Percentiles rank a stretch among this genome's conserved stretches.
Evolutionary conservation across 192 early-diverging fungal genomes (phyloP).

Genomic region (Podila verticillata): DNA sequence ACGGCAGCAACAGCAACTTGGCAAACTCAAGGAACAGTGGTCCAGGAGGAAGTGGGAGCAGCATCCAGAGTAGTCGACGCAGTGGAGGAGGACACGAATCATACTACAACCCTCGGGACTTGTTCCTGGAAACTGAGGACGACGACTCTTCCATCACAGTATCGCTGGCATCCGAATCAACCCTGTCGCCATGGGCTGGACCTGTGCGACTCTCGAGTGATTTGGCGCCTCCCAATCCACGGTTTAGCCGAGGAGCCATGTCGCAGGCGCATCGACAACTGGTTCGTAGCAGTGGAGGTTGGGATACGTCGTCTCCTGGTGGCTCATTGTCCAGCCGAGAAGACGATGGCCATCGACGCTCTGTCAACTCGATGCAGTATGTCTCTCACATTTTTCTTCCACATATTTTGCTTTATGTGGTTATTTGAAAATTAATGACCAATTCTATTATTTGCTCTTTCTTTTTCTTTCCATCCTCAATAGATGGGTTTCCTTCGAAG

Average conservation of each 20-base stretch:
- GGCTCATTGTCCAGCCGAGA: constrained; percentile 38
- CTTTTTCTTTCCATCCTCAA: neutral
- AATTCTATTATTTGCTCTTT: neutral
- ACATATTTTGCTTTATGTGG: neutral
- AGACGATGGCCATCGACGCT: constrained; percentile 30
- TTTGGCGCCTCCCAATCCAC: constrained; percentile 40
- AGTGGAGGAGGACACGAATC: neutral
- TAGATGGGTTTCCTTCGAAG: constrained; percentile 49
- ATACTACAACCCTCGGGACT: constrained; percentile 39
- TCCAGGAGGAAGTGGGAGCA: neutral
- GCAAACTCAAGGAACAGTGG: neutral
- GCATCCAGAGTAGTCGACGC: constrained; percentile 1
- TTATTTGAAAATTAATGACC: neutral
- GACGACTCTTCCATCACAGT: constrained; percentile 24
- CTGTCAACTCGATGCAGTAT: constrained; percentile 52
- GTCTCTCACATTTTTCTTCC: neutral
- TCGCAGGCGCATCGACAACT: constrained; percentile 43
- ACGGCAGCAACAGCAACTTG: neutral
- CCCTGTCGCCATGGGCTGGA: constrained; percentile 30
- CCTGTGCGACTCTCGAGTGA: constrained; percentile 25
- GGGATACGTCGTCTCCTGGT: constrained; percentile 41
- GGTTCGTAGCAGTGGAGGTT: constrained; percentile 19
- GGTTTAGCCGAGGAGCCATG: constrained; percentile 44
- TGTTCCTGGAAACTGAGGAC: constrained; percentile 35
- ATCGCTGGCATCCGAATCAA: constrained; percentile 27